Evolutionary conservation across 163 green algal species (phyloP).

Genomic region (Chlamydomonas reinhardtii): DNA sequence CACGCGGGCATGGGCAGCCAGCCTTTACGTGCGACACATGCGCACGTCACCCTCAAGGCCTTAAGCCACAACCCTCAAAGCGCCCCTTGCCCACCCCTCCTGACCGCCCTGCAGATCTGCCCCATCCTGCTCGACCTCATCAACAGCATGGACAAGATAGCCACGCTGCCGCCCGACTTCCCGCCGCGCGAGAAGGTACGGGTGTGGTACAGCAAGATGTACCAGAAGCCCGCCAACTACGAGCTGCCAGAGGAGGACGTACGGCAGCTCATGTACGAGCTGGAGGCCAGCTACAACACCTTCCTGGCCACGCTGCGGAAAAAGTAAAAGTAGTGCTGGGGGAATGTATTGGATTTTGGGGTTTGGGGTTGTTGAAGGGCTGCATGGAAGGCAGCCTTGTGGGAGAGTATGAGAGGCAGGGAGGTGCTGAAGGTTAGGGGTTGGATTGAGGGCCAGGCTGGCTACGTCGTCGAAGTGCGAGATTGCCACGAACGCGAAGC

Average conservation of each 20-base stretch:
- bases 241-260: slow-evolving; percentile 88
- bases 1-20: too few relatives aligned
- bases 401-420: too few relatives aligned
- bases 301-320: slow-evolving; percentile 77
- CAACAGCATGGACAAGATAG: slow-evolving; percentile 83
- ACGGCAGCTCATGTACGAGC: slow-evolving; percentile 94
- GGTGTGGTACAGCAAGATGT: slow-evolving; percentile 71
- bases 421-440: too few relatives aligned
- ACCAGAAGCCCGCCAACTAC: slow-evolving; percentile 87
- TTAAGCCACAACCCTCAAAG: too few relatives aligned
- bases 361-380: not conserved
- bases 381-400: not conserved
- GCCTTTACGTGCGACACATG: too few relatives aligned
- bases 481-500: too few relatives aligned
- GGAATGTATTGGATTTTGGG: not conserved
- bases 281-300: slow-evolving; percentile 91
- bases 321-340: slow-evolving; percentile 1
- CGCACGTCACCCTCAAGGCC: too few relatives aligned
- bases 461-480: too few relatives aligned
- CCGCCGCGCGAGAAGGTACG: slow-evolving; percentile 75
- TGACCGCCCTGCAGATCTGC: slow-evolving; percentile 69
- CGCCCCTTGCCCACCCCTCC: too few relatives aligned
- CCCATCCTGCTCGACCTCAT: slow-evolving; percentile 88
- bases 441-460: too few relatives aligned
- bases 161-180: slow-evolving; percentile 84